These are phyloP conservation scores for Botryotinia narcissicola DNA, from an alignment of 2,329 filamentous ascomycete species.

Conservation along the genomic window DNA sequence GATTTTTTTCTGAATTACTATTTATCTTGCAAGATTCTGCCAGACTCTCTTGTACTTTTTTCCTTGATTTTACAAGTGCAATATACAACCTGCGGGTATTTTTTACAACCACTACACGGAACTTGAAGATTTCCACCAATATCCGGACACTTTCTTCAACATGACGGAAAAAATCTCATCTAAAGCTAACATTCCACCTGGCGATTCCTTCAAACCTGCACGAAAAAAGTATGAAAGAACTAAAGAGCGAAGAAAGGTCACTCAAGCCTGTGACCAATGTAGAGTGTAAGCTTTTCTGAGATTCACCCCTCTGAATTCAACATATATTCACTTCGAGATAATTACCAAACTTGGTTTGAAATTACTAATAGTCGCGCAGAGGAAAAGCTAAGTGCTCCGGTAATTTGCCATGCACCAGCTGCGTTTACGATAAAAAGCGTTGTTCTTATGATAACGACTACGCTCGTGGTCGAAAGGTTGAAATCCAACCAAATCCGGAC, in stretches of 20 bases:
- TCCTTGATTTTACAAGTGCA: neutral
- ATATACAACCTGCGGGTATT: neutral
- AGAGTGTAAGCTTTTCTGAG: slow-evolving; percentile 43
- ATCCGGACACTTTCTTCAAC: neutral
- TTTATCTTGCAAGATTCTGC: neutral
- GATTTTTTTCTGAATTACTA: too few relatives aligned
- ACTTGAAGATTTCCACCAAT: neutral
- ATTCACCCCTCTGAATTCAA: neutral
- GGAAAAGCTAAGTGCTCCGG: slow-evolving; percentile 44
- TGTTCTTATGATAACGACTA: neutral
- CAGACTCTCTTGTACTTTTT: neutral
- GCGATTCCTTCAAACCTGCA: too few relatives aligned
- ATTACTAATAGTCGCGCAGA: slow-evolving; percentile 23
- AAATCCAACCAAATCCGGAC: neutral
- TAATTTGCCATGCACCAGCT: slow-evolving; percentile 42
- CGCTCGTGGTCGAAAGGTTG: neutral
- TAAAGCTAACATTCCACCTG: neutral
- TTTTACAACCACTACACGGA: neutral
- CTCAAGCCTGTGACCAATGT: slow-evolving; percentile 48
- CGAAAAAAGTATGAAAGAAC: neutral
- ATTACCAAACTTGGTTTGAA: neutral
- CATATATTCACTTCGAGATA: neutral
- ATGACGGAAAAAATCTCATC: neutral
- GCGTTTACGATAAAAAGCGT: slow-evolving; percentile 23
- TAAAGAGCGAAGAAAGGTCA: slow-evolving; percentile 39